These are phyloP conservation scores for Aspergillus sp. DNA, from an alignment of 2,329 filamentous ascomycete genomes.

Conservation along the genomic window DNA sequence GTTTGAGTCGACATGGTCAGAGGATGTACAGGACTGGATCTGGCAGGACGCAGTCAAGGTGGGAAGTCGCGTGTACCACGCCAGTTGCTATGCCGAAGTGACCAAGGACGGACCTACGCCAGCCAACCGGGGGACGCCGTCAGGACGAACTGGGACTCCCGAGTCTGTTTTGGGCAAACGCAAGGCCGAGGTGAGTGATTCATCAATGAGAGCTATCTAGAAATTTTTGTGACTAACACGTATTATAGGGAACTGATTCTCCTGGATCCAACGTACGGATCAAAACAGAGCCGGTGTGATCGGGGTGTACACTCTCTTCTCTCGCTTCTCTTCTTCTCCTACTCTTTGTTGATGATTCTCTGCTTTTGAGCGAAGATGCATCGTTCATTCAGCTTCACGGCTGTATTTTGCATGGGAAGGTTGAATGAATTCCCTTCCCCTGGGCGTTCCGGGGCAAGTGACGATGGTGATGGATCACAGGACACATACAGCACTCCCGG, in stretches of 20 bases:
- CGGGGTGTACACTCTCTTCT: conserved; percentile 8
- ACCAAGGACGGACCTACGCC: conserved; percentile 61
- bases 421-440: neutral
- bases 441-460: neutral
- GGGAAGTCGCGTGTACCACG: conserved; percentile 81
- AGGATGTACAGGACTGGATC: conserved; percentile 93
- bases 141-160: conserved; percentile 55
- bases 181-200: conserved; percentile 64
- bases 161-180: conserved; percentile 71
- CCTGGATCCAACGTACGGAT: conserved; percentile 38
- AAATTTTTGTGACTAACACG: conserved; percentile 7
- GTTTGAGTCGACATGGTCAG: conserved; percentile 89
- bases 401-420: conserved; percentile 13
- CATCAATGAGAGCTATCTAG: neutral
- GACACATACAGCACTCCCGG: neutral
- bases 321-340: neutral
- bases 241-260: conserved; percentile 36
- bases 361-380: conserved; percentile 8
- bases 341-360: conserved; percentile 8
- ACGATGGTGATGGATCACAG: conserved; percentile 3
- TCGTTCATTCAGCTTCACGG: conserved; percentile 22
- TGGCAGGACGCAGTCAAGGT: conserved; percentile 87
- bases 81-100: conserved; percentile 83
- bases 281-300: conserved; percentile 41
- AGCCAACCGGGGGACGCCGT: conserved; percentile 35